A percentile compares a stretch with the other conserved stretches of the same genome.
Evolutionary conservation across 2,329 filamentous ascomycete genomes (phyloP).

Genomic region (Curvularia sp.): DNA sequence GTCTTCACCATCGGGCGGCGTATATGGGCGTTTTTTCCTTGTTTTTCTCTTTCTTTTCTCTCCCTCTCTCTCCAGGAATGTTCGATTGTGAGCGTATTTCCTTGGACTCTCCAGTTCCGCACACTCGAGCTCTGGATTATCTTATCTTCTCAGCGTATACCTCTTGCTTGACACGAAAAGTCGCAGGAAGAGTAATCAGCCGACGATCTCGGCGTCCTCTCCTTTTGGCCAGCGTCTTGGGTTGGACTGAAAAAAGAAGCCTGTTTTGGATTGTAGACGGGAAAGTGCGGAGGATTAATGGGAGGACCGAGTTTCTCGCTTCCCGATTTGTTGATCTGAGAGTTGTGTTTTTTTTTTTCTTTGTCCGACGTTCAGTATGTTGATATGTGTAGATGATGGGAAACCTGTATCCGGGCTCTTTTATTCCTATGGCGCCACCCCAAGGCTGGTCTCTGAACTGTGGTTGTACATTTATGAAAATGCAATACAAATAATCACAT

Average conservation of each 20-base stretch:
- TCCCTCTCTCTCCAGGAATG: constrained; percentile 10
- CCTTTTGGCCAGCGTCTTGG: constrained; percentile 20
- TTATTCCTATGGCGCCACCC: constrained; percentile 11
- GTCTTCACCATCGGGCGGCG: constrained; percentile 43
- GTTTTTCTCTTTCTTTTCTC: background rate
- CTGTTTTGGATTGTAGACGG: constrained; percentile 7
- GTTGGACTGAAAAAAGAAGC: constrained; percentile 7
- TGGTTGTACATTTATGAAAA: constrained; percentile 32
- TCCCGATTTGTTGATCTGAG: background rate
- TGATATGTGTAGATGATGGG: constrained; percentile 34
- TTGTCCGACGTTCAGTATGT: constrained; percentile 18
- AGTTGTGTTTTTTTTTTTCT: background rate
- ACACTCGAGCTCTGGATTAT: constrained; percentile 14
- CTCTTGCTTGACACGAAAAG: constrained; percentile 33
- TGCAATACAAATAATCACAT: constrained; percentile 19
- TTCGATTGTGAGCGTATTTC: constrained; percentile 14
- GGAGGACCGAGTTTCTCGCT: background rate
- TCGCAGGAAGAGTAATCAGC: constrained; percentile 40
- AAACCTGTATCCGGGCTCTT: constrained; percentile 11
- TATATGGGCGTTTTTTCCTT: constrained; percentile 35
- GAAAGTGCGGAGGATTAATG: background rate
- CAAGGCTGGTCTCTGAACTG: constrained; percentile 19
- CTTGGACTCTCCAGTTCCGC: constrained; percentile 18
- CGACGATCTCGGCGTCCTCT: constrained; percentile 26
- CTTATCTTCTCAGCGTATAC: constrained; percentile 29